These are phyloP conservation scores for Saccharomycopsis selenospora DNA, from an alignment of 805 yeast species.

Conservation along the genomic window DNA sequence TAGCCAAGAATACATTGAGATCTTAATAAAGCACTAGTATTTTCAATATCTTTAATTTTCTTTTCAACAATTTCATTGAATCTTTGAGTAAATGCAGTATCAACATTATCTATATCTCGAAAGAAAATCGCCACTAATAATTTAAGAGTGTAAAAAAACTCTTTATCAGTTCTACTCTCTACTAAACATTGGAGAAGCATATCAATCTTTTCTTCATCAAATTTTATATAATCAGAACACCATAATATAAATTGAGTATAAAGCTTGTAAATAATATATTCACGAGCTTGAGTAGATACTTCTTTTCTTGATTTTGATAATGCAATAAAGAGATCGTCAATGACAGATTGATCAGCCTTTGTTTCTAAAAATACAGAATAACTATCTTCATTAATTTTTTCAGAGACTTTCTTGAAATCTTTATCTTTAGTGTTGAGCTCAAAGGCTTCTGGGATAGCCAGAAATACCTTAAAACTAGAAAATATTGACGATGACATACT, in stretches of 20 bases:
- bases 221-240: background rate
- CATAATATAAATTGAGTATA: background rate
- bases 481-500: background rate
- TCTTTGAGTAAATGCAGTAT: background rate
- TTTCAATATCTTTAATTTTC: conserved; percentile 1
- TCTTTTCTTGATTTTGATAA: conserved; percentile 8
- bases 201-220: conserved; percentile 2
- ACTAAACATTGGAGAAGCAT: conserved; percentile 2
- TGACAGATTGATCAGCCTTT: background rate
- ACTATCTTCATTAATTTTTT: background rate
- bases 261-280: conserved; percentile 8
- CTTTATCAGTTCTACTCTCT: conserved; percentile 10
- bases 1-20: conserved; percentile 10
- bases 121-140: conserved; percentile 12
- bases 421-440: background rate
- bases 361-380: background rate
- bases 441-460: background rate
- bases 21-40: background rate
- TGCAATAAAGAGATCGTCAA: conserved; percentile 5
- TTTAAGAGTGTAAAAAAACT: conserved; percentile 11
- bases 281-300: conserved; percentile 11
- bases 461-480: background rate
- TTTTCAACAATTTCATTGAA: conserved; percentile 1
- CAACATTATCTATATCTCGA: conserved; percentile 8
- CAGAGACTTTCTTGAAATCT: background rate